Conservation (phyloP, 768 basidiomycete genomes). For the Suillus discolor region DNA sequence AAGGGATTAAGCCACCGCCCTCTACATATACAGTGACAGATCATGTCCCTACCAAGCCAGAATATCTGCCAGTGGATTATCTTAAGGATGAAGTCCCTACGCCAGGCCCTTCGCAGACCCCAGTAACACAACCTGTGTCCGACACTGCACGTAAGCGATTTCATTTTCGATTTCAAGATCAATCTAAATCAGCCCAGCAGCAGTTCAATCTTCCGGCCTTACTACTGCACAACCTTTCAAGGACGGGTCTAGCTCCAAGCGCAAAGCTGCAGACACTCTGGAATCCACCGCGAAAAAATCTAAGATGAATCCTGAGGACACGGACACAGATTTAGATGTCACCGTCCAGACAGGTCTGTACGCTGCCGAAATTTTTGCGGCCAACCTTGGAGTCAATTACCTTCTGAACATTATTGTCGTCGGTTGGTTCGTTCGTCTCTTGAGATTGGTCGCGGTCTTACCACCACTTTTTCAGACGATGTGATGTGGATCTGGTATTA, state of each 20-base stretch:
- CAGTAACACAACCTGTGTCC: no score
- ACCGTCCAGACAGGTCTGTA: background rate
- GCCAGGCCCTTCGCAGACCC: no score
- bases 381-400: background rate
- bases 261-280: background rate
- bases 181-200: background rate
- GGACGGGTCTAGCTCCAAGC: background rate
- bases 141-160: no score
- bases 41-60: no score
- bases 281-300: background rate
- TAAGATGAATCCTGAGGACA: background rate
- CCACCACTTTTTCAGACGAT: background rate
- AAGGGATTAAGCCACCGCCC: no score
- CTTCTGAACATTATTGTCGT: background rate
- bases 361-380: background rate
- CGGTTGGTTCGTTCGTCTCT: background rate
- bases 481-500: slow-evolving; percentile 5
- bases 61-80: no score
- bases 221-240: no score
- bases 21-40: no score
- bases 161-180: background rate
- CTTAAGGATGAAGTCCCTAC: no score
- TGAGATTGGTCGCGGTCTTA: background rate
- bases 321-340: background rate
- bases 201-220: no score